phyloP scores from a whole-genome alignment of 177 flowering plant genomes.

The Tripterygium wilfordii region DNA sequence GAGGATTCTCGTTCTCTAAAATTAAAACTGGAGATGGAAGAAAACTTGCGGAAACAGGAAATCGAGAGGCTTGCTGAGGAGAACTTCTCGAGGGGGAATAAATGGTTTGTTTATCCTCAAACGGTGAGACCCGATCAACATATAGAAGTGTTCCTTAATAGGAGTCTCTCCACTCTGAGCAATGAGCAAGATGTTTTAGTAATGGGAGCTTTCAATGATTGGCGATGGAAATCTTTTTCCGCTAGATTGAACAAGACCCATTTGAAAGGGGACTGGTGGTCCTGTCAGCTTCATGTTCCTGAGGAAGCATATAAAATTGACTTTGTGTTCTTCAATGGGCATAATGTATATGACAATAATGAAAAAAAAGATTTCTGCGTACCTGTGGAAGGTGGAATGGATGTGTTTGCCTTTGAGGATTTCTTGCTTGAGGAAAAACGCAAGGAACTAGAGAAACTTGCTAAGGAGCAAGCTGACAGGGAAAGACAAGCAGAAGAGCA shows the following conservation, averaged over 20 bases:
- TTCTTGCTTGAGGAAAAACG: constrained; percentile 93
- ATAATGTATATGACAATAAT: constrained; percentile 82
- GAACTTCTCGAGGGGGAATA: constrained; percentile 42
- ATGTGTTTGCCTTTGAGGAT: constrained; percentile 69
- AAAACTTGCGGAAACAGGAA: constrained; percentile 27
- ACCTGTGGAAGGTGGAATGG: constrained; percentile 74
- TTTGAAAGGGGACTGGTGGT: constrained; percentile 92
- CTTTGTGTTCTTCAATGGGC: constrained; percentile 87
- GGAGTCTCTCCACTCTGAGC: constrained; percentile 58
- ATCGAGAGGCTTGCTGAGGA: constrained; percentile 61
- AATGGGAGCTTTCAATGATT: constrained; percentile 96
- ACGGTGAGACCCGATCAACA: constrained; percentile 63
- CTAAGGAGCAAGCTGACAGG: constrained; percentile 75
- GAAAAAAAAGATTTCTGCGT: constrained; percentile 63
- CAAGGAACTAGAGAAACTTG: constrained; percentile 69
- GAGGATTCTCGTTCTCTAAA: constrained; percentile 24
- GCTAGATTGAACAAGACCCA: constrained; percentile 56
- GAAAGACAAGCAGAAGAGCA: constrained; percentile 75
- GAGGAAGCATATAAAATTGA: constrained; percentile 81
- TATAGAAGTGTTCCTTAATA: constrained; percentile 72
- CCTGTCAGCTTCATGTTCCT: constrained; percentile 78
- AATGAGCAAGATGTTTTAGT: constrained; percentile 61
- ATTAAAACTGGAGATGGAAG: constrained; percentile 42
- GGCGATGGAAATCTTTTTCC: constrained; percentile 90
- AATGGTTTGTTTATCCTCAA: constrained; percentile 68